Percentiles rank a stretch among this genome's conserved stretches.
Evolutionary conservation across 495 filamentous ascomycete genomes (phyloP).

Genomic region (Halenospora varia): DNA sequence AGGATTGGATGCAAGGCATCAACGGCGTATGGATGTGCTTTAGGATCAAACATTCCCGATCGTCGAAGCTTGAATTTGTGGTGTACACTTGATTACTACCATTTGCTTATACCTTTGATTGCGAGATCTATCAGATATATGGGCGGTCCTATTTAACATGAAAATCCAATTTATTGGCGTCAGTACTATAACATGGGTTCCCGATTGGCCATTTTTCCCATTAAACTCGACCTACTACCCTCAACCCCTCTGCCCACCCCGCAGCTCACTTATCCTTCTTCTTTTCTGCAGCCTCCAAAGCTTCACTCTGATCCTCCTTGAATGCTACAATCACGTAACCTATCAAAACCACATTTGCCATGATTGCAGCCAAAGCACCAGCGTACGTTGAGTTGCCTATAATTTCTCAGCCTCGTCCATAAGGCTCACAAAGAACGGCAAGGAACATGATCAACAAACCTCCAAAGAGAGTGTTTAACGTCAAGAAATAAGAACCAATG

Average conservation of each 20-base stretch:
- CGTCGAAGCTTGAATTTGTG: constrained; percentile 3
- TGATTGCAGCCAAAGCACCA: constrained; percentile 77
- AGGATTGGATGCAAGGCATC: constrained; percentile 15
- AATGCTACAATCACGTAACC: constrained; percentile 90
- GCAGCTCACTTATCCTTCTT: constrained; percentile 46
- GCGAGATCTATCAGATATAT: background rate
- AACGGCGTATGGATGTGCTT: constrained; percentile 11
- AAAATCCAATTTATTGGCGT: background rate
- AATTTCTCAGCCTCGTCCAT: constrained; percentile 12
- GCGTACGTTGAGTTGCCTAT: constrained; percentile 84
- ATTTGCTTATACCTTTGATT: background rate
- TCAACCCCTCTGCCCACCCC: background rate
- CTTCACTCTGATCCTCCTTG: constrained; percentile 76
- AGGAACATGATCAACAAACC: constrained; percentile 47
- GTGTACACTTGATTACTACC: background rate
- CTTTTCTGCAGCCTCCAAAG: constrained; percentile 25
- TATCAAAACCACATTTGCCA: constrained; percentile 88
- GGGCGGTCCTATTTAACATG: background rate
- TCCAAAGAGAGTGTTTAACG: constrained; percentile 68
- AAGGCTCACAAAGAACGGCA: background rate
- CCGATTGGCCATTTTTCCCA: background rate
- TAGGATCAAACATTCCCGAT: constrained; percentile 1
- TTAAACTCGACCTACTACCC: no score
- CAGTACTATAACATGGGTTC: background rate
- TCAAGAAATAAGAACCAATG: constrained; percentile 82